Base-by-base conservation (phyloP, 768 basidiomycete species). In the Termitomyces sp. region DNA sequence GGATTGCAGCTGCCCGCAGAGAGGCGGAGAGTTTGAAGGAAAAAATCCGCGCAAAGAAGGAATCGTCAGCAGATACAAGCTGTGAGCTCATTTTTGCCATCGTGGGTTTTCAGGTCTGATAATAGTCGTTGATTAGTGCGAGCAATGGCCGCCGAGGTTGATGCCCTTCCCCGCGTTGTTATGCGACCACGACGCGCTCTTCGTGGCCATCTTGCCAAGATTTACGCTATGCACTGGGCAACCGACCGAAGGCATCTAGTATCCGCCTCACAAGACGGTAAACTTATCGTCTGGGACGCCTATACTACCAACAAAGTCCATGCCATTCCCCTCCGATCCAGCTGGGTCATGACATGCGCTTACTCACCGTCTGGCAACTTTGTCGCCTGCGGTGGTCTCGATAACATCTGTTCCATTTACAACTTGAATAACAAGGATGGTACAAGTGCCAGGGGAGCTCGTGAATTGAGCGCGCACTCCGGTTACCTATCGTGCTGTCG, bases 231-330 rank as follows among this genome's bases (percentile, higher is more conserved):
- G 92, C 97, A 99, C 73, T 99, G 97, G 97, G 90, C 96, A 34
- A 87, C 90, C 53, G 96, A 99, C 79, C 85, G 94, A 68, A 83
- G 97, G 66, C 96, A 99, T 78, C 85, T 99, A 59, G 96, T 99
- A 36, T 98, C 97, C 16, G 96, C 96, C n/a, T 98, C 96, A 2
- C 96, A 99, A 71, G 96, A 99, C 69, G 96, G 96, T 53, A 99
- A 99, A 74, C 84, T 99, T 58, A 98, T 99, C 69, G 96, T 99
- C 54, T 99, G 96, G 96, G 96, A 99, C 73, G 96, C 96, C 51
- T 98, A 98, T 75, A 98, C 96, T n/a, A 97, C 95, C 58, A 99
- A 99, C 83, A 99, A 99, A 79, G 96, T 99, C 59, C 97, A 99
- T 69, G 96, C 96, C 64, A 99, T 99, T 71, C 96, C 96, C 51